Conservation (phyloP, 495 filamentous ascomycete genomes). For the Glutinoglossum americanum region DNA sequence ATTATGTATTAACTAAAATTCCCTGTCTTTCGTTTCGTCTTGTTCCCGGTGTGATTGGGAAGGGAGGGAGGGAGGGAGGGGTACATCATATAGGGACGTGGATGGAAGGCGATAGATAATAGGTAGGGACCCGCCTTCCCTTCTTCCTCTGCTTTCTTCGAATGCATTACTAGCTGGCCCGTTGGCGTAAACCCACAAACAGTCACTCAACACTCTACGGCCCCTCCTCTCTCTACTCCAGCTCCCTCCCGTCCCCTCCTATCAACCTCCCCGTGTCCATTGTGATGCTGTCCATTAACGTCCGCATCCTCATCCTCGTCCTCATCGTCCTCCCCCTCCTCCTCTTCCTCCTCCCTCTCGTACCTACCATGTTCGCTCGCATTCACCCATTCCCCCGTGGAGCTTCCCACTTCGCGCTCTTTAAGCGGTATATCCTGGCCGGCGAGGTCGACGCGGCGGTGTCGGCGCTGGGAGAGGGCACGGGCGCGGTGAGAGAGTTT, state of each 20-base stretch:
- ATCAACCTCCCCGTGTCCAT: conserved; percentile 25
- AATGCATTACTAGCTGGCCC: too few species aligned
- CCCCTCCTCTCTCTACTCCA: not conserved
- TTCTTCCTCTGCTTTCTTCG: not conserved
- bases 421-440: conserved; percentile 66
- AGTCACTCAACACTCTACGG: too few species aligned
- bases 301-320: conserved; percentile 9
- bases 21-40: too few species aligned
- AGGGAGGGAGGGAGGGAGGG: too few species aligned
- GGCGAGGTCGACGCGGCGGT: conserved; percentile 49
- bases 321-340: conserved; percentile 30
- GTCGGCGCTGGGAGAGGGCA: conserved; percentile 66
- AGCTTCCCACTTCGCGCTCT: conserved; percentile 39
- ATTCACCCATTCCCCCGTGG: conserved; percentile 56
- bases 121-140: not conserved
- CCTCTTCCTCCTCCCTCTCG: conserved; percentile 22
- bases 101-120: too few species aligned
- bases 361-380: conserved; percentile 50
- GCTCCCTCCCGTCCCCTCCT: not conserved
- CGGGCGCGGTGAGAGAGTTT: conserved; percentile 69
- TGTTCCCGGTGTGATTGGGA: too few species aligned
- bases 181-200: too few species aligned
- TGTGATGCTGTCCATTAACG: not conserved
- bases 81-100: too few species aligned
- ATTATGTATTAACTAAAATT: too few species aligned